Conservation (phyloP, 2,329 filamentous ascomycete species). For the Phoma herbarum region DNA sequence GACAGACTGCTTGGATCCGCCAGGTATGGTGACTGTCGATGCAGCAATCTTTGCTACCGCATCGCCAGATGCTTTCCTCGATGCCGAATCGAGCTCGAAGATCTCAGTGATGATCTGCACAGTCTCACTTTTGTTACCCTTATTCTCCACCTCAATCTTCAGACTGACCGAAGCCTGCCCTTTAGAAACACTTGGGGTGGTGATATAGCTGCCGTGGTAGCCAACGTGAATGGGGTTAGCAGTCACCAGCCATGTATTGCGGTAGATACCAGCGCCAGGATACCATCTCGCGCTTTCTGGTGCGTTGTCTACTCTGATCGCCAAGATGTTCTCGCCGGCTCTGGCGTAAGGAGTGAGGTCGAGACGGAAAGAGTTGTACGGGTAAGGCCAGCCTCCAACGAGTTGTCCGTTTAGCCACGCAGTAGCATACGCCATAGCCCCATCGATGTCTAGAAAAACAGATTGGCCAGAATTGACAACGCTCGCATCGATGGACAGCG, state of each 20-base stretch:
- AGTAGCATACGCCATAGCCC: constrained; percentile 62
- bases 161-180: constrained; percentile 58
- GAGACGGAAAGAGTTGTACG: constrained; percentile 62
- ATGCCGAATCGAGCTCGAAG: constrained; percentile 49
- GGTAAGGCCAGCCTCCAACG: constrained; percentile 63
- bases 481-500: constrained; percentile 41
- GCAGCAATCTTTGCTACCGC: constrained; percentile 50
- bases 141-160: constrained; percentile 59
- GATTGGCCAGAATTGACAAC: constrained; percentile 48
- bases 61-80: constrained; percentile 28
- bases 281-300: constrained; percentile 63
- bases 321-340: constrained; percentile 54
- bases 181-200: constrained; percentile 56
- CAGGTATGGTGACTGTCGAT: constrained; percentile 40
- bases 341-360: constrained; percentile 58
- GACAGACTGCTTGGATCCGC: constrained; percentile 44
- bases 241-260: constrained; percentile 64
- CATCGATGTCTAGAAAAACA: constrained; percentile 60
- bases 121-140: constrained; percentile 39
- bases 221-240: constrained; percentile 56
- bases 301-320: constrained; percentile 62
- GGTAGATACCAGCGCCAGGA: constrained; percentile 63
- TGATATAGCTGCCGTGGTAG: constrained; percentile 61
- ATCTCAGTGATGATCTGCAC: constrained; percentile 56
- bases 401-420: constrained; percentile 62